Base-by-base conservation (phyloP, 768 basidiomycete genomes). In the Stropharia rugosoannulata region DNA sequence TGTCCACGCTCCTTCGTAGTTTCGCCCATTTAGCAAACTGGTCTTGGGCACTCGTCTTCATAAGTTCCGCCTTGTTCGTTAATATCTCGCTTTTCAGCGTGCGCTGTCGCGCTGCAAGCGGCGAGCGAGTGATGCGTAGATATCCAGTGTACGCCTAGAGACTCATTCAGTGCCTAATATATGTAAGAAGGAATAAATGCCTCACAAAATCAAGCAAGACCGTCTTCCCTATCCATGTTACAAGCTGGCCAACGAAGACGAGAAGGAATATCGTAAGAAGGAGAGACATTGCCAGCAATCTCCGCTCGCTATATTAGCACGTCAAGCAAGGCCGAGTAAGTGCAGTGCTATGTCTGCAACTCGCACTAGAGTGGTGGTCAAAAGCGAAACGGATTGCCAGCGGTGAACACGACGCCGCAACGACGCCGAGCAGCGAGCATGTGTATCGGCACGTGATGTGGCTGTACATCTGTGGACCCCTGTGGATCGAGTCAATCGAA, bases 21-120 rank as follows among this genome's bases (percentile, higher is more conserved):
- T 94, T 95, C 45, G 96, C 96, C 96, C 97, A 98, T 74, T 94
- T 98, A 16, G 95, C 93, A 68, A 99, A 99, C 66, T 98, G 92
- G 66, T 98, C 95, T 68, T 98, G 97, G 15, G 94, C 90, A 64
- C 91, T 94, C 35, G 95, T 98, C 67, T 86, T 85, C 59, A 89
- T 70, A 3, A 98, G 84, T 67, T 98, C 93, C 22, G 89, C 80
- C 73, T 95, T 95, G 37, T 85, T 87, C 27, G 74, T 69, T 42
- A 98, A 77, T 29, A 98, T 83, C 53, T 95, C 87, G 7, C 81
- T 74, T 72, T 96, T 94, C 62, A 98, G 85, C 57, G 78, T 71
- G 19, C 80, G 77, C 65, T 95, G 91, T 56, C 81, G 76, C 42
- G 79, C 63, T 12, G 80, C 75, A 29, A 80, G 72, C 8, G 78